These are phyloP conservation scores for Nigrograna mackinnonii DNA, from an alignment of 2,329 filamentous ascomycete genomes.

Conservation along the genomic window DNA sequence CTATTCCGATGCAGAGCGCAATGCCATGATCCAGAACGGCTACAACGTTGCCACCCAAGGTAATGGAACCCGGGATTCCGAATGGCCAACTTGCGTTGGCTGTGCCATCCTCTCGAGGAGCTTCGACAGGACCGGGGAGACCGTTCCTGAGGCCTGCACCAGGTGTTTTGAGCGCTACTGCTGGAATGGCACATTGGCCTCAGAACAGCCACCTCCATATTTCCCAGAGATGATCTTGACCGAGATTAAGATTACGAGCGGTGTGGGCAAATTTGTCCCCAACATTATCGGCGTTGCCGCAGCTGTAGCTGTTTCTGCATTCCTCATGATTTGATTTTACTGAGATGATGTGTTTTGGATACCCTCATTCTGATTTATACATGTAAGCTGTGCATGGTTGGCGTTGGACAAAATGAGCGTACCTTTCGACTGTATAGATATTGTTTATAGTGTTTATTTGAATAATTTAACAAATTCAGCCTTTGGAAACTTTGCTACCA, in stretches of 20 bases:
- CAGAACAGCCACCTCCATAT: constrained; percentile 29
- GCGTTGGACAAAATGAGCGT: not conserved
- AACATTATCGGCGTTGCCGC: constrained; percentile 10
- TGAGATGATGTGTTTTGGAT: not conserved
- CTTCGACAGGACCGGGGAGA: constrained; percentile 69
- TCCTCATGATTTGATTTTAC: constrained; percentile 10
- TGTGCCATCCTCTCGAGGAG: constrained; percentile 84
- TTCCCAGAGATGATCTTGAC: constrained; percentile 23
- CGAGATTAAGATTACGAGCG: constrained; percentile 22
- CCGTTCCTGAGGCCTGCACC: constrained; percentile 71
- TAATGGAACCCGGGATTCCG: constrained; percentile 66
- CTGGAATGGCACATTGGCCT: constrained; percentile 79
- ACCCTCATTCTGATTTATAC: not conserved
- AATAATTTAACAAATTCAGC: not conserved
- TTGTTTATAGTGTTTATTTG: not conserved
- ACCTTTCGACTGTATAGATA: not conserved
- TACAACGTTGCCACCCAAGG: constrained; percentile 82
- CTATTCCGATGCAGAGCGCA: constrained; percentile 69
- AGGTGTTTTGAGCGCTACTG: constrained; percentile 83
- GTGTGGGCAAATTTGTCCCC: constrained; percentile 18
- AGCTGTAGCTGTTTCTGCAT: constrained; percentile 6
- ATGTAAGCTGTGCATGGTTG: not conserved
- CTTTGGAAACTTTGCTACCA: not conserved
- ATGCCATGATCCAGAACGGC: constrained; percentile 84
- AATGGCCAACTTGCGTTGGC: constrained; percentile 81